Evolutionary conservation across 148 eudicot species (phyloP), one percentile per base, ranked within the genome.

Genomic region (Limonium bicolor): DNA sequence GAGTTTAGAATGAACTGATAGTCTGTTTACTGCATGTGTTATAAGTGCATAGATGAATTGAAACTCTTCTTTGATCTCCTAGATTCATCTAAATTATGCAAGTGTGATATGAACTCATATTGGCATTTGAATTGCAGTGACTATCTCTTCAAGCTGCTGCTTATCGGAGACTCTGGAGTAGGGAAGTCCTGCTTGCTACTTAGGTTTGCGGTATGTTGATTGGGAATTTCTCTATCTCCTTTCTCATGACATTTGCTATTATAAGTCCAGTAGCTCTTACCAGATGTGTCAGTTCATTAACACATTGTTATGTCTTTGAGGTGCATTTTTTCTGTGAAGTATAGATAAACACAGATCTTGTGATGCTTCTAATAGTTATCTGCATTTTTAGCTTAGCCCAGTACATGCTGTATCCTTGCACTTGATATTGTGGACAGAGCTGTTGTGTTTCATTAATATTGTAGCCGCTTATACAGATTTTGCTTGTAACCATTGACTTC

Each of bases 71-170:
- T n/a, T 19, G n/a, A 19, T 39, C 12, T 15, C 22, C 6, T 19
- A 20, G 21, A 23, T 7, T 41, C 20, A 41, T 7, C 46, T 38
- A 7, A 17, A 38, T 20, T 17, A 6, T 38, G 9, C 3, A 20
- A 2, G 22, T 17, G 22, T 20, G 20, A 17, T 10, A 38, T 17
- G 20, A 18, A 7, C 41, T 18, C 3, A 41, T 21, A 19, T 41
- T 20, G 27, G 24, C 24, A 27, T 20, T 21, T 21, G 8, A 43
- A 48, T 20, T 33, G 60, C 66, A 61, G 66, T 41, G 66, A 61
- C 36, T 61, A 61, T 47, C 66, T 60, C 53, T 60, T 60, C 49
- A 60, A 60, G 64, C 64, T 60, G n/a, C 33, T 60, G 45, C 64
- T 60, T 19, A 54, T 61, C 39, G 66, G 66, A 7, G 66, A 61